phyloP scores from a whole-genome alignment of 345 rosid genomes.

The Syzygium aqueum region DNA sequence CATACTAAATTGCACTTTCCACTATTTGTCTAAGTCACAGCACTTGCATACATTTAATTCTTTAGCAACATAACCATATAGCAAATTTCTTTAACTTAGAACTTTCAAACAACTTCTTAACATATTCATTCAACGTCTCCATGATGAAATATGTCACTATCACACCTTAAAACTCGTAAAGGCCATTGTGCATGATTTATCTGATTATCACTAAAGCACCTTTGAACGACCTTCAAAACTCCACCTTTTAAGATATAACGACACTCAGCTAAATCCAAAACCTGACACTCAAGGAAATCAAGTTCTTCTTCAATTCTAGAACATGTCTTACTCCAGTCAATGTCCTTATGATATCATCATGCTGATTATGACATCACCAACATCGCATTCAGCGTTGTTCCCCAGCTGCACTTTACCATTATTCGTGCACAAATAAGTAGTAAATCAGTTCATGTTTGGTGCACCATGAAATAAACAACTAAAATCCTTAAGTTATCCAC shows the following conservation, averaged over 20 bases:
- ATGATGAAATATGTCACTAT: background rate
- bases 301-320: background rate
- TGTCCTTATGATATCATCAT: background rate
- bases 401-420: background rate
- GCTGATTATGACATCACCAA: no score
- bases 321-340: background rate
- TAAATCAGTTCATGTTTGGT: background rate
- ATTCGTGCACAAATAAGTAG: background rate
- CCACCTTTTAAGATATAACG: background rate
- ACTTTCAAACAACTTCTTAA: background rate
- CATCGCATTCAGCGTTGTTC: background rate
- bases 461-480: background rate
- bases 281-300: background rate
- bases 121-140: rapidly evolving
- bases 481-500: background rate
- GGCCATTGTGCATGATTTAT: background rate
- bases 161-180: background rate
- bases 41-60: background rate
- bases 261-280: background rate
- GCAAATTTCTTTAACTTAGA: background rate
- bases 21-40: background rate
- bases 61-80: background rate
- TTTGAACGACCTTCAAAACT: background rate
- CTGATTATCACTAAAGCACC: background rate
- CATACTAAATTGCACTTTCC: background rate